These are phyloP conservation scores for Pseudomonodictys pantanalensis DNA, from an alignment of 495 filamentous ascomycete genomes.

Conservation along the genomic window DNA sequence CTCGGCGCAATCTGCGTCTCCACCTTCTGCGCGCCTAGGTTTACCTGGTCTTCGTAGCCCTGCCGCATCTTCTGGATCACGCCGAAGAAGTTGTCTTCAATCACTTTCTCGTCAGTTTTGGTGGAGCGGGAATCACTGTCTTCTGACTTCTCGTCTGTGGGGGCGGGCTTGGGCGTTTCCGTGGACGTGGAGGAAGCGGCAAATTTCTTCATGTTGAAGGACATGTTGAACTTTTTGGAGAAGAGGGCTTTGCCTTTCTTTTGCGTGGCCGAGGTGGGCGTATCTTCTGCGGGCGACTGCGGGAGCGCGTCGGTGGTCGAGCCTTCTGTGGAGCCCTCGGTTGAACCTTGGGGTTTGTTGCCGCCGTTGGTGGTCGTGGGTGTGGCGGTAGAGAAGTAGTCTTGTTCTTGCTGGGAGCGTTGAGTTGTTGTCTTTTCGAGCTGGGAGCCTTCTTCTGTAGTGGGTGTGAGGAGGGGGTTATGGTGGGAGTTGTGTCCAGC, in stretches of 20 bases:
- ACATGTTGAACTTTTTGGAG: slow-evolving; percentile 83
- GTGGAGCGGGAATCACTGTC: slow-evolving; percentile 65
- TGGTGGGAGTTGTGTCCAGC: slow-evolving; percentile 38
- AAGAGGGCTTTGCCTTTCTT: slow-evolving; percentile 71
- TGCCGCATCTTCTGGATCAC: slow-evolving; percentile 73
- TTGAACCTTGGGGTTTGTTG: slow-evolving; percentile 11
- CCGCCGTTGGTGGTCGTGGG: slow-evolving; percentile 21
- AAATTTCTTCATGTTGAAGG: slow-evolving; percentile 76
- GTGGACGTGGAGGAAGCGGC: slow-evolving; percentile 67
- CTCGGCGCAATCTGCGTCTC: slow-evolving; percentile 72
- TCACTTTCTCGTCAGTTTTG: slow-evolving; percentile 69
- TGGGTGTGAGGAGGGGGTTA: slow-evolving; percentile 45
- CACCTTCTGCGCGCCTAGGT: slow-evolving; percentile 43
- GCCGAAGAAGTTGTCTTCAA: slow-evolving; percentile 79
- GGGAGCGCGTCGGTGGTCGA: slow-evolving; percentile 13
- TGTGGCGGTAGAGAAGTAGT: slow-evolving; percentile 66
- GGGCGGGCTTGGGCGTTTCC: slow-evolving; percentile 65
- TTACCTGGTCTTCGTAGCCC: slow-evolving; percentile 70
- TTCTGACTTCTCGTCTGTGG: slow-evolving; percentile 77
- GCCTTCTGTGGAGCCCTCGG: slow-evolving; percentile 1
- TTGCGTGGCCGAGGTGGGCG: slow-evolving; percentile 70
- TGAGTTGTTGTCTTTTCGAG: slow-evolving; percentile 47
- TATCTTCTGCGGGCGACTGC: slow-evolving; percentile 40
- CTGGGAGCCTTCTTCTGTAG: slow-evolving; percentile 50
- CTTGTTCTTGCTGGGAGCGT: slow-evolving; percentile 48